Base-by-base conservation (phyloP, 225 moss, liverwort and hornwort species). In the Climacium dendroides region DNA sequence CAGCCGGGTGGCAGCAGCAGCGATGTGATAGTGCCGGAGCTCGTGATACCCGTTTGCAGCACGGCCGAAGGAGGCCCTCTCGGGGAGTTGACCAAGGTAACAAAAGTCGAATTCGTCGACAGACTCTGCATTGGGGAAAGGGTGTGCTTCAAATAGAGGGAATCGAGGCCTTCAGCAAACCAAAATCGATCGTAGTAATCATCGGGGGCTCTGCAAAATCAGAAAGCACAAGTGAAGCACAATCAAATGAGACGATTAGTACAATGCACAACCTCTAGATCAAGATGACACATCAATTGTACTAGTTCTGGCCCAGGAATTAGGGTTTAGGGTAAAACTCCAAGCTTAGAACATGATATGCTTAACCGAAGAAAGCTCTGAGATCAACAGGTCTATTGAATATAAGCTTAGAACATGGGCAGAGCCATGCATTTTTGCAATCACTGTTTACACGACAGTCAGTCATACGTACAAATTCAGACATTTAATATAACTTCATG, bases 71-170 rank as follows among this genome's bases (percentile, higher is more conserved):
- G 90, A 30, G 74, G 64, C 2, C 17, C 19, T 0, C 0, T 13
- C 17, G 1, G 0, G 62, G n/a, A n/a, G 16, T 39, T 7, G 32
- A 81, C 39, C 10, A 9, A 19, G 2, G 0, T 0, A 16, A 0
- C 9, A 22, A 89, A 32, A 6, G 67, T 47, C 32, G 65, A 22
- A 66, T 19, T 74, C 30, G 84, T 83, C n/a, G 84, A 86, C n/a
- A 87, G 60, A 67, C 3, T 64, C 23, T 87, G 53, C 22, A 75
- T 7, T 20, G 63, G 25, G 45, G 90, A 50, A 28, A 28, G 14
- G 13, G 60, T 74, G 43, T 11, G 13, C 16, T 22, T 18, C 50
- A 90, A 83, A 20, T 47, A 87, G 35, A 5, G 9, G 25, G 16
- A 22, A 22, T 15, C 13, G 23, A 28, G 12, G 54, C 63, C 71